Base-by-base conservation (phyloP, 1,139 yeast genomes). In the Yamadazyma atmosphaerica region DNA sequence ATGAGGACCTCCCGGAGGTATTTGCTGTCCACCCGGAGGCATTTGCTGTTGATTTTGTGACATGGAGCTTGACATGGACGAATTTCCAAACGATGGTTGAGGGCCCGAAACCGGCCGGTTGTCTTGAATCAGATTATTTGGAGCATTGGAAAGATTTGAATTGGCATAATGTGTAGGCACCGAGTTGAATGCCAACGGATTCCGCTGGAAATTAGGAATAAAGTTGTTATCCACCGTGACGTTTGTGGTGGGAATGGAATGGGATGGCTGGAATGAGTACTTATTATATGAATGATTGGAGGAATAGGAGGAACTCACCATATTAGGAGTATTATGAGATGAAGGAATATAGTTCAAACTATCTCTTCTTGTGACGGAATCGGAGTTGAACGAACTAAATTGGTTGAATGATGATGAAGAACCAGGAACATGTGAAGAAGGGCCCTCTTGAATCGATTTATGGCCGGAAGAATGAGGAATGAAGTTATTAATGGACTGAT, bases 301-400 rank as follows among this genome's bases (percentile, higher is more conserved):
- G 10, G 70, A 58, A 52, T 75, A 75, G 4, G 79, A 74, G 10
- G 71, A 62, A 44, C 76, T 68, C 13, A 78, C 72, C 33, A 68
- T 77, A 33, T 74, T 74, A 4, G 83, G 84, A 2, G 82, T 75
- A 52, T 77, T 75, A 52, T 77, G 83, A 36, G 71, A 62, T 14
- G 70, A 58, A 9, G 76, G 75, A 15, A 71, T 64, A 46, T 65
- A 70, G 47, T 63, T 62, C 48, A 63, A 42, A 40, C 66, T 55
- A 39, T 64, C 58, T 29, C 39, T 34, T 32, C 37, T 38, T 14
- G 28, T 23, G 15, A 17, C 37, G 3, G 41, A 34, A 21, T 41
- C 42, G 3, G 34, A 38, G 4, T 40, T 13, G 26, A 32, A 37
- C 11, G 39, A 30, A 35, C 33, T 34, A 33, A 35, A 32, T 18